Evolutionary conservation across 108 stramenopile species (phyloP), one percentile per base, ranked within the genome.

Genomic region (Nitzschia palea): DNA sequence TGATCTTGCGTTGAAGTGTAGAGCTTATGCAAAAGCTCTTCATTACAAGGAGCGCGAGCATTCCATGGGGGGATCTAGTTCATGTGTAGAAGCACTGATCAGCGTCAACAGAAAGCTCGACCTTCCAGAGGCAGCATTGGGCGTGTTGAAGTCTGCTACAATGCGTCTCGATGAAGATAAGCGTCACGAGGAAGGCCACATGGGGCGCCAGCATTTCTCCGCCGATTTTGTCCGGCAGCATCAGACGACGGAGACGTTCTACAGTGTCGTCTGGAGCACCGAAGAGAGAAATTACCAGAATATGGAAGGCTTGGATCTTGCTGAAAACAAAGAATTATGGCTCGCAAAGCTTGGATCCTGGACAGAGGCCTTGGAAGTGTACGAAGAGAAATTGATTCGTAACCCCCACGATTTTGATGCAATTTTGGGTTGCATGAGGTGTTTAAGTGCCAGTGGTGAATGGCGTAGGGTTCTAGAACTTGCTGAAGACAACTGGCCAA

Each of bases 81-180:
- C 80, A 10, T 93, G 95, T 45, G 90, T 97, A 14, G 99, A 98
- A 62, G 79, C 83, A 22, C 80, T 99, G 25, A 98, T 99, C 52
- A 84, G 91, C 35, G 97, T 98, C 56, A 98, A 99, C 75, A 94
- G 97, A 61, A 97, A 98, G 65, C 74, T 99, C 4, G 97, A 95
- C 23, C 88, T 97, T 52, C 95, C 81, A 37, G 98, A 99, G 65
- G 98, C 98, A 15, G 98, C 98, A 5, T 69, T 95, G 25, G 99
- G 99, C 8, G 85, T 98, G 2, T 69, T 99, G 35, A 96, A 97
- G 67, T 87, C 88, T 42, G 96, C 94, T 1, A 93, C 89, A 55
- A 81, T 89, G 55, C 76, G 74, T 55, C 54, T 90, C 28, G 84
- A 74, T 28, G 70, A 74, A 0, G 63, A 29, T n/a, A 55, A 26